Base-by-base conservation (phyloP, 2,329 filamentous ascomycete species). In the Aspergillus novoparasiticus region DNA sequence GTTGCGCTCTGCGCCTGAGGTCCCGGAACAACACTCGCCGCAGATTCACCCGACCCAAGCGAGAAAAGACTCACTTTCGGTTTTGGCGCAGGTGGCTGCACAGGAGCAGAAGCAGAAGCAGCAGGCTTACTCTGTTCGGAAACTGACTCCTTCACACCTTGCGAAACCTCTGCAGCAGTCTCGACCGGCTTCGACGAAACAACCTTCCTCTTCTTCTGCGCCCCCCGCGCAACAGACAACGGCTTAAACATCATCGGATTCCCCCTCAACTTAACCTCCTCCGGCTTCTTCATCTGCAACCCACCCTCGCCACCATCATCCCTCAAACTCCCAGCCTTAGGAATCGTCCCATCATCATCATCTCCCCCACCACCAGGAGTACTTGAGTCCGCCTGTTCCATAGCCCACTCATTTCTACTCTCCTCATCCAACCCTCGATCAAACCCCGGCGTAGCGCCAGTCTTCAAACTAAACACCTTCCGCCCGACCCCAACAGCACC, bases 221-320 rank as follows among this genome's bases (percentile, higher is more conserved):
- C 84, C 66, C 90, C 92, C 65, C 92, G 86, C 19, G 89, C 87
- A 16, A 97, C 93, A 1, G 94, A 97, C 43, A 97, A 82, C 4
- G 94, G 94, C 74, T 89, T 91, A 78, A 98, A 97, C 87, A 93
- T 91, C 77, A 94, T 87, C 14, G 93, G 87, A 70, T 94, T 95
- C 23, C 91, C 91, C 71, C 87, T 87, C 71, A 87, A 83, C 48
- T 85, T 84, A 26, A 75, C 68, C 43, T 78, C 73, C n/a, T 75
- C 74, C 6, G 65, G 65, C 36, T 69, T 65, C n/a, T 71, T 66
- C 32, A 72, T 57, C 48, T 57, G 62, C 56, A 65, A 50, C 28
- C 57, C 54, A 19, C 51, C 53, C 23, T 66, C 62, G 21, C 32
- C 59, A 23, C 41, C 21, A 43, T 58, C 64, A 36, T 23, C 66